These are phyloP conservation scores for Lachnellula occidentalis DNA, from an alignment of 2,329 filamentous ascomycete genomes.

Conservation along the genomic window DNA sequence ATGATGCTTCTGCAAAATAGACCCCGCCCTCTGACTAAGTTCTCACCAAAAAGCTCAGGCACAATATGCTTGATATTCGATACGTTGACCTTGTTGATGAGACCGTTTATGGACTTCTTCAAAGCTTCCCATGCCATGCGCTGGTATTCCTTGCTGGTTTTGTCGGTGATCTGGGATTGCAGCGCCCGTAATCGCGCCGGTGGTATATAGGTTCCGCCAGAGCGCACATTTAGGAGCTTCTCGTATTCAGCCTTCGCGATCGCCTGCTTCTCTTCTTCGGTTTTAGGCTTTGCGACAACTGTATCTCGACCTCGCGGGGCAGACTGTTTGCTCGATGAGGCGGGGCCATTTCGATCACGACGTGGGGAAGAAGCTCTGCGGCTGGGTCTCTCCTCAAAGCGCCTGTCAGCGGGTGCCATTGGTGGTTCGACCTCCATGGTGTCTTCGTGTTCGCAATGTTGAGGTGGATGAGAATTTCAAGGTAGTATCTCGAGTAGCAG, in stretches of 20 bases:
- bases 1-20: conserved; percentile 95
- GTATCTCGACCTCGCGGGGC: conserved; percentile 15
- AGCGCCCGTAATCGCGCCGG: conserved; percentile 84
- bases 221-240: conserved; percentile 86
- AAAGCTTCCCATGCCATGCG: conserved; percentile 98
- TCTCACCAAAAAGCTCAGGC: conserved; percentile 92
- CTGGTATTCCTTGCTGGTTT: conserved; percentile 93
- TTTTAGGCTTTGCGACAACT: conserved; percentile 34
- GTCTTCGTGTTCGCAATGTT: not conserved
- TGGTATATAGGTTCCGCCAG: conserved; percentile 93
- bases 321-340: conserved; percentile 11
- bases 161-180: conserved; percentile 95
- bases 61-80: conserved; percentile 98
- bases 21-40: conserved; percentile 83
- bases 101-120: conserved; percentile 97
- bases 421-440: conserved; percentile 17
- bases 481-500: not conserved
- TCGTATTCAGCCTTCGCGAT: conserved; percentile 89
- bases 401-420: conserved; percentile 5
- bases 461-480: not conserved
- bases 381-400: conserved; percentile 9
- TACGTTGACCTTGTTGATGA: conserved; percentile 99
- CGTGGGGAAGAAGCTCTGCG: conserved; percentile 16
- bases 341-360: conserved; percentile 23
- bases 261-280: conserved; percentile 80